Evolutionary conservation across 2,329 filamentous ascomycete genomes (phyloP).

Genomic region (Aspergillus novoparasiticus): DNA sequence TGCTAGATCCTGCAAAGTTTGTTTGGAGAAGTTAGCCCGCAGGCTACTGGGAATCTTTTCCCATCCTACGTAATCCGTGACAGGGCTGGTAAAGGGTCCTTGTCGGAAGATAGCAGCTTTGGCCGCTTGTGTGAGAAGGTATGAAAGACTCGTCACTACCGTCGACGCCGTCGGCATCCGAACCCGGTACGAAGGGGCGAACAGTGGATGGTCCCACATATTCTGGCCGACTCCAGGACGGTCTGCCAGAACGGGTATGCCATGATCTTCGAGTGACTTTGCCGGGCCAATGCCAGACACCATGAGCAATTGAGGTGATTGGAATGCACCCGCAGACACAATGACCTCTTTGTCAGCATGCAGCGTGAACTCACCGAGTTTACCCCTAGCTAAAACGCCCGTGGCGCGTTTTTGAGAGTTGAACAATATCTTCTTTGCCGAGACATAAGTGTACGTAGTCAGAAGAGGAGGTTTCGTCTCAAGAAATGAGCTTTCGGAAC

Average conservation of each 20-base stretch:
- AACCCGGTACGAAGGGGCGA: conserved; percentile 35
- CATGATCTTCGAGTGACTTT: conserved; percentile 17
- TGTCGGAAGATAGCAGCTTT: conserved; percentile 21
- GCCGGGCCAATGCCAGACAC: conserved; percentile 50
- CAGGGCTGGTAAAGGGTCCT: conserved; percentile 12
- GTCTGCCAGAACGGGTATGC: conserved; percentile 15
- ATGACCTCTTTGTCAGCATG: conserved; percentile 51
- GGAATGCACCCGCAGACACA: conserved; percentile 53
- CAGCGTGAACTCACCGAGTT: conserved; percentile 45
- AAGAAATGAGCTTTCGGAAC: conserved; percentile 43
- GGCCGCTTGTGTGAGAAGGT: neutral
- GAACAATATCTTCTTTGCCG: conserved; percentile 51
- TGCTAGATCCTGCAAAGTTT: conserved; percentile 15
- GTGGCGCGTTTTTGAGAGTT: conserved; percentile 47
- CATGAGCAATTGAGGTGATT: conserved; percentile 55
- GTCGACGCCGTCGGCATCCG: conserved; percentile 30
- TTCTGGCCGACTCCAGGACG: conserved; percentile 34
- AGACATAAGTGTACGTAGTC: conserved; percentile 43
- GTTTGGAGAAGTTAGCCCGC: conserved; percentile 14
- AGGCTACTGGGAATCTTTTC: conserved; percentile 25
- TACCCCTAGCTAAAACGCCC: conserved; percentile 48
- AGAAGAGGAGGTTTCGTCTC: conserved; percentile 28
- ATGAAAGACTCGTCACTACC: conserved; percentile 9
- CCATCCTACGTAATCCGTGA: conserved; percentile 19
- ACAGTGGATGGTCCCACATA: conserved; percentile 47